These are phyloP conservation scores for Colletotrichum plurivorum DNA, from an alignment of 2,329 filamentous ascomycete species.

Conservation along the genomic window DNA sequence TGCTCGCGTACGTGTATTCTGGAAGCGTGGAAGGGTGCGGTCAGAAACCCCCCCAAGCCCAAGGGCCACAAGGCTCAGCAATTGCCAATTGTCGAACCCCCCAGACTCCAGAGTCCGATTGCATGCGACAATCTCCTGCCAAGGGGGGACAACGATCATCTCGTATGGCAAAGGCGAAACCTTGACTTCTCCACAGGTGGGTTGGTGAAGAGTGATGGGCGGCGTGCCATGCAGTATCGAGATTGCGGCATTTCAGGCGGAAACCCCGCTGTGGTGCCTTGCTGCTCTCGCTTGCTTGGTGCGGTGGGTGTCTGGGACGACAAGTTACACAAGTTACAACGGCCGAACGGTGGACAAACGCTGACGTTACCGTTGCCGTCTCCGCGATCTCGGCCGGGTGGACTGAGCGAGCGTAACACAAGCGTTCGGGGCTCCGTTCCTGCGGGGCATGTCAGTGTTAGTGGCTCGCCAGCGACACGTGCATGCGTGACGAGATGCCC, in stretches of 20 bases:
- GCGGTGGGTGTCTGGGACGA: neutral
- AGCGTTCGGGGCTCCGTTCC: constrained; percentile 27
- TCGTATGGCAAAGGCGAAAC: constrained; percentile 19
- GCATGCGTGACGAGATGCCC: constrained; percentile 1
- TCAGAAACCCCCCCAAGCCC: constrained; percentile 10
- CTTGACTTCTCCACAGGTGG: constrained; percentile 27
- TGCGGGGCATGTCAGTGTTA: constrained; percentile 24
- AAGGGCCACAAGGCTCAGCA: constrained; percentile 24
- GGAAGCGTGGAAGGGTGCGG: neutral
- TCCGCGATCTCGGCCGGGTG: constrained; percentile 38
- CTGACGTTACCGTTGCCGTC: constrained; percentile 31
- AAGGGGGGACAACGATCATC: constrained; percentile 17
- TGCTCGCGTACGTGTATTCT: neutral
- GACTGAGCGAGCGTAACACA: constrained; percentile 21
- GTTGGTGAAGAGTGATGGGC: constrained; percentile 33
- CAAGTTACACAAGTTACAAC: neutral
- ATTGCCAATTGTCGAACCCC: neutral
- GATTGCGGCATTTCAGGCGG: constrained; percentile 36
- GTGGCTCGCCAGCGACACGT: constrained; percentile 14
- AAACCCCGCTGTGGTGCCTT: constrained; percentile 23
- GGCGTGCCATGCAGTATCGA: constrained; percentile 26
- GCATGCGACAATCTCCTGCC: constrained; percentile 22
- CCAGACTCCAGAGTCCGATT: neutral
- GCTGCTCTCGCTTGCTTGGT: neutral
- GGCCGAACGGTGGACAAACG: constrained; percentile 30